These are phyloP conservation scores for Maudiozyma saulgeensis DNA, from an alignment of 805 yeast genomes.

Conservation along the genomic window DNA sequence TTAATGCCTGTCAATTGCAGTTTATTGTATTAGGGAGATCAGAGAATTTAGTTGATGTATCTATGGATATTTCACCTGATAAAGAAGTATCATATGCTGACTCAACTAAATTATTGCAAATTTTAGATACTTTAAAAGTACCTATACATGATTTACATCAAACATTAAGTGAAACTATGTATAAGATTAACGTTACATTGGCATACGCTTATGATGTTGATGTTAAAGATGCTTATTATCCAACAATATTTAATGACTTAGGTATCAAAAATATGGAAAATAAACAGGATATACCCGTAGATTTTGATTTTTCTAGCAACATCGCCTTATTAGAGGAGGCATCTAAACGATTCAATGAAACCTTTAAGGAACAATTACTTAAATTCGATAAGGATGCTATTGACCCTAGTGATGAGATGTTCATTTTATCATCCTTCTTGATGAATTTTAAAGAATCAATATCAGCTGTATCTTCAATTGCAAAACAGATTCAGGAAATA, in stretches of 20 bases:
- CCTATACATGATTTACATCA: conserved; percentile 31
- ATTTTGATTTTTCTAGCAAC: conserved; percentile 21
- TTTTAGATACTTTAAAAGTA: conserved; percentile 24
- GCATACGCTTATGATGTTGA: conserved; percentile 36
- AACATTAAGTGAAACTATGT: conserved; percentile 28
- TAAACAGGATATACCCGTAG: conserved; percentile 14
- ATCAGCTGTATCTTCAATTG: conserved; percentile 24
- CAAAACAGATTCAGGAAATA: conserved; percentile 27
- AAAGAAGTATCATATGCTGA: conserved; percentile 33
- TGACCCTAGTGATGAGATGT: conserved; percentile 41
- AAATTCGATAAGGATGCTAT: conserved; percentile 21
- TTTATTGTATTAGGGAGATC: conserved; percentile 29
- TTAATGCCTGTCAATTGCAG: conserved; percentile 41
- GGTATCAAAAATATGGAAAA: conserved; percentile 6
- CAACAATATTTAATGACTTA: conserved; percentile 12
- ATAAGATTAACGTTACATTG: conserved; percentile 27
- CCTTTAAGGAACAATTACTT: conserved; percentile 28
- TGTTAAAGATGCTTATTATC: conserved; percentile 12
- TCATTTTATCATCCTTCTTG: conserved; percentile 39
- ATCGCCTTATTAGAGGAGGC: conserved; percentile 24
- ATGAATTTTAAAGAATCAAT: conserved; percentile 38
- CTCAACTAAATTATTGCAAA: conserved; percentile 23
- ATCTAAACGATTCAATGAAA: conserved; percentile 28
- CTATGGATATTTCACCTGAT: conserved; percentile 14
- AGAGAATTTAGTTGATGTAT: conserved; percentile 7